These are phyloP conservation scores for Cronartium quercuum DNA, from an alignment of 1,284 basidiomycete genomes.

Conservation along the genomic window DNA sequence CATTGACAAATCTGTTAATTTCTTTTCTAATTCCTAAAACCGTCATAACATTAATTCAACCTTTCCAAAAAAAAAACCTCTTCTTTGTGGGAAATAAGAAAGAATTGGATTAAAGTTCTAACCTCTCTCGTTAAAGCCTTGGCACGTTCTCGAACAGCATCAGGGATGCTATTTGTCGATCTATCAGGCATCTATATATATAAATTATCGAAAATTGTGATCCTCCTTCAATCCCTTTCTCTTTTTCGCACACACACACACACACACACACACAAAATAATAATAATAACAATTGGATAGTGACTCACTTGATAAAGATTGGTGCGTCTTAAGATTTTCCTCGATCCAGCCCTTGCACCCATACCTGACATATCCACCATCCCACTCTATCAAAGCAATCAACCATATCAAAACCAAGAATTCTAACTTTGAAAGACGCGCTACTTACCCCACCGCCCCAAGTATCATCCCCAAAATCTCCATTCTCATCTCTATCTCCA, in stretches of 20 bases:
- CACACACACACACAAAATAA: not conserved
- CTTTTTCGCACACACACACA: not conserved
- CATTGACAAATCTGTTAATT: slow-evolving; percentile 48
- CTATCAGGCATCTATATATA: not conserved
- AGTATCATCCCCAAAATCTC: slow-evolving; percentile 50
- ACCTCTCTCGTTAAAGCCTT: not conserved
- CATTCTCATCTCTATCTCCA: slow-evolving; percentile 48
- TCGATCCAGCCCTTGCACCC: slow-evolving; percentile 48
- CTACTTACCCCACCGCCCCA: slow-evolving; percentile 50
- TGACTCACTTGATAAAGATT: not conserved
- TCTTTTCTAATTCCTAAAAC: slow-evolving; percentile 48
- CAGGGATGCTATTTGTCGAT: not conserved
- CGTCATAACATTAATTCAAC: no score
- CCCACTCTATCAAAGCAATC: slow-evolving; percentile 45
- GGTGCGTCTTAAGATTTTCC: slow-evolving; percentile 46
- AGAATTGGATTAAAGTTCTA: no score
- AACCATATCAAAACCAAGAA: slow-evolving; percentile 47
- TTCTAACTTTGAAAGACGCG: no score
- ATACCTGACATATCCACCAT: slow-evolving; percentile 43
- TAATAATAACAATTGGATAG: not conserved
- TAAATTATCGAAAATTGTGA: no score
- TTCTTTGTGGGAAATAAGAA: not conserved
- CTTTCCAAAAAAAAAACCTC: not conserved
- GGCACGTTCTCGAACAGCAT: not conserved
- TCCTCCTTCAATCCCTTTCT: not conserved